A percentile compares a stretch with the other conserved stretches of the same genome.
phyloP scores from a whole-genome alignment of 192 early-diverging fungal species.

The Phlyctochytrium arcticum region DNA sequence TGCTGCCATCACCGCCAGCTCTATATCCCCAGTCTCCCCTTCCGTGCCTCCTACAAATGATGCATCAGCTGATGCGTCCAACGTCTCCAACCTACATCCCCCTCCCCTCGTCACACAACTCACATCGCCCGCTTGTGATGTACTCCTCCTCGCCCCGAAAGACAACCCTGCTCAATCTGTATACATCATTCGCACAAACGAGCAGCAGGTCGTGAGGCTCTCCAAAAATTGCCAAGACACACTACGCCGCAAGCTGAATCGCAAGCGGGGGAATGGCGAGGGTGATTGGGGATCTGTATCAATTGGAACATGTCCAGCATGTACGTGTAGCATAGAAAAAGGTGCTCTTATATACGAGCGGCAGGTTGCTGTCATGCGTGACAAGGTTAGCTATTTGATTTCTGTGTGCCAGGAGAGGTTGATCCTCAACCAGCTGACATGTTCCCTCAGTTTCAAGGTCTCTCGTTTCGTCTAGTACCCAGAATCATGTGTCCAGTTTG shows the following conservation, averaged over 20 bases:
- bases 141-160: not conserved
- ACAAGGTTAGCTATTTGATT: too few relatives aligned
- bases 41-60: too few relatives aligned
- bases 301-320: not conserved
- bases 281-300: not conserved
- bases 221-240: not conserved
- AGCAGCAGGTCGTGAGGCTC: not conserved
- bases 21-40: not conserved
- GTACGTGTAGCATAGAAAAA: not conserved
- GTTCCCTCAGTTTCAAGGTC: not conserved
- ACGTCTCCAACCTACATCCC: too few relatives aligned
- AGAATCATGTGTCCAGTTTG: not conserved
- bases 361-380: not conserved
- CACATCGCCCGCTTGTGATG: not conserved
- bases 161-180: not conserved
- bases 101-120: not conserved
- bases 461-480: not conserved
- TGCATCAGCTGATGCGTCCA: too few relatives aligned
- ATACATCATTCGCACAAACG: not conserved
- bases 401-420: too few relatives aligned
- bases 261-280: not conserved
- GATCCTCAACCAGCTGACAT: too few relatives aligned
- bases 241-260: not conserved
- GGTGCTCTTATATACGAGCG: not conserved
- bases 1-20: not conserved